Conservation (phyloP, 1,284 basidiomycete genomes). For the Earliella scabrosa region DNA sequence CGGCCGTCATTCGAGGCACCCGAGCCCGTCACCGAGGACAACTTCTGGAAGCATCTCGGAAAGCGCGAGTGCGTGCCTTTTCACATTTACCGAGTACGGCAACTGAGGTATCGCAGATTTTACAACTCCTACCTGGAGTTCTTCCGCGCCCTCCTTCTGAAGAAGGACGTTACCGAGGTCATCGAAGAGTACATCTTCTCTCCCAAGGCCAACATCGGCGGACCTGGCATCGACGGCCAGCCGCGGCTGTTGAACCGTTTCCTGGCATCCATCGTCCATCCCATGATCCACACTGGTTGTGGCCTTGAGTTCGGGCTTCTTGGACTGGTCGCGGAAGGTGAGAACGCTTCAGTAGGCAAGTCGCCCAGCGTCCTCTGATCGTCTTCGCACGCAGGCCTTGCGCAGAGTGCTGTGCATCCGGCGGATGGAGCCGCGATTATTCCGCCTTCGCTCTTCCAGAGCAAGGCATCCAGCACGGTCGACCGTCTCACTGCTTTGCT, state of each 20-base stretch:
- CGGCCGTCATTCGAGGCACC: conserved; percentile 46
- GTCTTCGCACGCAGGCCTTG: conserved; percentile 35
- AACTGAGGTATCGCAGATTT: conserved; percentile 42
- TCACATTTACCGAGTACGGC: no score
- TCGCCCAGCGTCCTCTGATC: conserved; percentile 43
- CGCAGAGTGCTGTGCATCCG: conserved; percentile 38
- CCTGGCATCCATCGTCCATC: conserved; percentile 63
- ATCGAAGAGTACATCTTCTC: conserved; percentile 67
- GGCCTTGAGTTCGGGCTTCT: conserved; percentile 66
- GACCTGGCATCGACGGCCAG: conserved; percentile 47
- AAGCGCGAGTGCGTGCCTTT: conserved; percentile 44
- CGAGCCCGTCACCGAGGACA: conserved; percentile 43
- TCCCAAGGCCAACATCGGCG: conserved; percentile 48
- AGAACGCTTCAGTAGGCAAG: conserved; percentile 37
- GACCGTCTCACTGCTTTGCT: conserved; percentile 24
- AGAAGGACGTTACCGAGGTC: conserved; percentile 44
- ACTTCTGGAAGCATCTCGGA: conserved; percentile 54
- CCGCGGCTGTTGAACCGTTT: conserved; percentile 62
- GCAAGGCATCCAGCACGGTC: conserved; percentile 10
- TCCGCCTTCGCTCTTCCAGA: conserved; percentile 33
- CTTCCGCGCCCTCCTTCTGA: conserved; percentile 51
- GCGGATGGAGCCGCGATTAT: conserved; percentile 29
- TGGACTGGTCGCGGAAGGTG: conserved; percentile 70
- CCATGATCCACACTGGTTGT: conserved; percentile 67
- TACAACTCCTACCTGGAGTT: conserved; percentile 62